Conservation (phyloP, 352 stramenopile species). For the Pythium rishiriense region DNA sequence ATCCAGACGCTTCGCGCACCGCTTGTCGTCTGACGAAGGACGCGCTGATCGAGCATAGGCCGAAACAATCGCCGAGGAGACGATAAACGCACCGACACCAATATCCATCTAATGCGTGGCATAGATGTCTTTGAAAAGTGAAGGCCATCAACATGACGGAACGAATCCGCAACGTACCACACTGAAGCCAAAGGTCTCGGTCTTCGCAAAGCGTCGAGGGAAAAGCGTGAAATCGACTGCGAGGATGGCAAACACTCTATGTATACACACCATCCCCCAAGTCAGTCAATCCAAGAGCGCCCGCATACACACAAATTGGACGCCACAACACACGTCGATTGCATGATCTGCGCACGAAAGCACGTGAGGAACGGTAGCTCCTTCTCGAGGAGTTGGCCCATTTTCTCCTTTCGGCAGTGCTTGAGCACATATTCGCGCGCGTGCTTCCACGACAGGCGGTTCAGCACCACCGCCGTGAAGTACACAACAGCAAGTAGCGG, state of each 20-base stretch:
- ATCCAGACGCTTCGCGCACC: conserved; percentile 12
- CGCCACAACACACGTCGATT: conserved; percentile 63
- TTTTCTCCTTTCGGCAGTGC: conserved; percentile 80
- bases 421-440: conserved; percentile 74
- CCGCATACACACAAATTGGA: background rate
- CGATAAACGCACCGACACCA: conserved; percentile 93
- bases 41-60: conserved; percentile 58
- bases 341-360: conserved; percentile 81
- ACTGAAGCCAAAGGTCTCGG: conserved; percentile 94
- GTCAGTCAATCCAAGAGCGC: background rate
- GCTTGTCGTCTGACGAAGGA: conserved; percentile 24
- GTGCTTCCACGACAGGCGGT: conserved; percentile 67
- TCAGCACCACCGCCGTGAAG: conserved; percentile 46
- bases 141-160: background rate
- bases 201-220: conserved; percentile 94
- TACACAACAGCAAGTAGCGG: conserved; percentile 66
- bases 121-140: background rate
- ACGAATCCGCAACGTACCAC: conserved; percentile 56
- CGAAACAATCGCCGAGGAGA: conserved; percentile 86
- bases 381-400: conserved; percentile 69
- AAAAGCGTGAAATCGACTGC: conserved; percentile 98
- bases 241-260: conserved; percentile 92
- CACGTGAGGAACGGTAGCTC: conserved; percentile 79
- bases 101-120: conserved; percentile 92
- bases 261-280: background rate